Base-by-base conservation (phyloP, 495 filamentous ascomycete species). In the Ramalina peruviana region DNA sequence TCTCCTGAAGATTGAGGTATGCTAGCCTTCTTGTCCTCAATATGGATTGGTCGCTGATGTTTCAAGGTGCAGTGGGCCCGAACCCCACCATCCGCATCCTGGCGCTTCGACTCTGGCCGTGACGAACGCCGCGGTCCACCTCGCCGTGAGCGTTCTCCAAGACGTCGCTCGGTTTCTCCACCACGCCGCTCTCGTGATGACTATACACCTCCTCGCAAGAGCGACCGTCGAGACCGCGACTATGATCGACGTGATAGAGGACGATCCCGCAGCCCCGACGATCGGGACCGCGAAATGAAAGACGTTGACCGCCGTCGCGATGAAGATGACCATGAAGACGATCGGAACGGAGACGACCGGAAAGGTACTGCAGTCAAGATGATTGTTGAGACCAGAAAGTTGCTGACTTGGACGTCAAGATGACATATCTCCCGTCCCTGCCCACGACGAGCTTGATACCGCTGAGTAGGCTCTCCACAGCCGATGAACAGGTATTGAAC, bases 81-180 rank as follows among this genome's bases (percentile, higher is more conserved):
- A 55, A 99, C 92, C 60, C 92, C 92, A 43, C 92, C 93, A 16
- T 99, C 92, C 41, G 93, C 93, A 41, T 96, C 90, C 48, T 99
- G 92, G 92, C 83, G 92, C 40, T 99, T 97, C 60, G 92, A 99
- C 62, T 86, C 84, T 57, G 84, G 82, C 40, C 81, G 86, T 67
- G 83, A 86, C 53, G 58, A 58, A 51, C 73, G 74, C 53, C 75
- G 75, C 57, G 70, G 69, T 52, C 73, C 77, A 23, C 72, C 71
- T 59, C 80, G 70, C 48, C 63, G 70, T 42, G 72, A 71, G 20
- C 68, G 84, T 54, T 83, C 86, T 59, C 86, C 92, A 58, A 92
- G 86, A 57, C 85, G 88, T 56, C 74, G 76, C 55, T 73, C 75
- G 20, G 78, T 79, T 47, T 82, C 80, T 43, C 79, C 85, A 36